Evolutionary conservation across 768 basidiomycete genomes (phyloP).

Genomic region (Megacollybia marginata): DNA sequence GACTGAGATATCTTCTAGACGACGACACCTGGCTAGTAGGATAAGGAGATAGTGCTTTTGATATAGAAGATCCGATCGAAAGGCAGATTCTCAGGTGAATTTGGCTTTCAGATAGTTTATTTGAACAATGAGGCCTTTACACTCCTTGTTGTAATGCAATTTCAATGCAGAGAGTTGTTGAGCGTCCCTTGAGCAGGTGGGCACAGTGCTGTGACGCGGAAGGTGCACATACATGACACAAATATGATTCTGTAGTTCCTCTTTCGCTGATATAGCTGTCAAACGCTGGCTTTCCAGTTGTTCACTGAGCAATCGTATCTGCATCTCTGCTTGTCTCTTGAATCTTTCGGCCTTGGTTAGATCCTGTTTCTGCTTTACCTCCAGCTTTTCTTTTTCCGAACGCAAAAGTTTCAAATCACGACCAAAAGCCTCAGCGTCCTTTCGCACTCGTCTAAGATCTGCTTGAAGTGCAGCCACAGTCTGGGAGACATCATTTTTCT

Average conservation of each 20-base stretch:
- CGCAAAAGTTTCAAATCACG: slow-evolving; percentile 65
- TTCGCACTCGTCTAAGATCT: slow-evolving; percentile 68
- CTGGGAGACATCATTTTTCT: slow-evolving; percentile 57
- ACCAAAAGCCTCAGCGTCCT: slow-evolving; percentile 73
- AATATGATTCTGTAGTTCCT: slow-evolving; percentile 46
- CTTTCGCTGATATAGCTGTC: slow-evolving; percentile 37
- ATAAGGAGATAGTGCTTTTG: slow-evolving; percentile 86
- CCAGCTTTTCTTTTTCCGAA: slow-evolving; percentile 58
- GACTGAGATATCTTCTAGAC: no score
- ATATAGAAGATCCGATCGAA: slow-evolving; percentile 70
- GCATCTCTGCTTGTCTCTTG: slow-evolving; percentile 60
- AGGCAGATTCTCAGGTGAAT: slow-evolving; percentile 75
- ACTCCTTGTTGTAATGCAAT: slow-evolving; percentile 73
- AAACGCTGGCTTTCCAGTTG: slow-evolving; percentile 52
- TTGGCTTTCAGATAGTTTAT: slow-evolving; percentile 90
- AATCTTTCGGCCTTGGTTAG: slow-evolving; percentile 47
- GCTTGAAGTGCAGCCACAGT: slow-evolving; percentile 64
- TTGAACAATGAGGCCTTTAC: slow-evolving; percentile 86
- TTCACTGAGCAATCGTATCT: slow-evolving; percentile 60
- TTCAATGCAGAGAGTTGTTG: slow-evolving; percentile 47
- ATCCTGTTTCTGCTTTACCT: slow-evolving; percentile 50
- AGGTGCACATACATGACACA: slow-evolving; percentile 46
- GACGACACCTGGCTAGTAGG: slow-evolving; percentile 59
- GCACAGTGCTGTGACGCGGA: background rate
- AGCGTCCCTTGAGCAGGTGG: slow-evolving; percentile 34